Evolutionary conservation across 2,329 filamentous ascomycete species (phyloP).

Genomic region (Beauveria sp.): DNA sequence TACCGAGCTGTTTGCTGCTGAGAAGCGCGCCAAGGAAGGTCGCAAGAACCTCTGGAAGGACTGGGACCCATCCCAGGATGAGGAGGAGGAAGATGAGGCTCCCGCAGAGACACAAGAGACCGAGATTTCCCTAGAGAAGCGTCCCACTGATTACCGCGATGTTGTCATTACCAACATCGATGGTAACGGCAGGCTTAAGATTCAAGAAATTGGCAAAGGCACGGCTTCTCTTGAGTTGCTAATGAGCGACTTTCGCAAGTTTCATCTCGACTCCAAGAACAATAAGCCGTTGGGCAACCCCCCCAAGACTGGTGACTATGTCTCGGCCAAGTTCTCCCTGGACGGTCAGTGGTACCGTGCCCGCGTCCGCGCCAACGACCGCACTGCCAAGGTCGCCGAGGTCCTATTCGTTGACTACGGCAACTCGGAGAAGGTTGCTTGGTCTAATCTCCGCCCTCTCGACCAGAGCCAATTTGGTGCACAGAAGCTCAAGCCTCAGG

Average conservation of each 20-base stretch:
- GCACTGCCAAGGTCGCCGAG: slow-evolving; percentile 79
- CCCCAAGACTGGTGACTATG: slow-evolving; percentile 85
- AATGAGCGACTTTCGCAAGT: slow-evolving; percentile 85
- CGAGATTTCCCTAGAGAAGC: slow-evolving; percentile 54
- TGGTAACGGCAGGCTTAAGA: slow-evolving; percentile 70
- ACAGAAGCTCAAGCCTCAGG: slow-evolving; percentile 80
- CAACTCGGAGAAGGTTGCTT: slow-evolving; percentile 83
- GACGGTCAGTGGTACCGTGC: slow-evolving; percentile 95
- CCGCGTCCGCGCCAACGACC: slow-evolving; percentile 84
- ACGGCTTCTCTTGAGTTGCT: slow-evolving; percentile 78
- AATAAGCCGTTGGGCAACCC: slow-evolving; percentile 62
- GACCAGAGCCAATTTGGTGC: slow-evolving; percentile 69
- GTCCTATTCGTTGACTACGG: slow-evolving; percentile 95
- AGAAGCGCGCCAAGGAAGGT: slow-evolving; percentile 81
- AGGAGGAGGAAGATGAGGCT: slow-evolving; percentile 44
- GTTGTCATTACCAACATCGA: slow-evolving; percentile 90
- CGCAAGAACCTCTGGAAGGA: slow-evolving; percentile 87
- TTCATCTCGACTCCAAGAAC: slow-evolving; percentile 81
- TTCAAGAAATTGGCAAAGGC: slow-evolving; percentile 83
- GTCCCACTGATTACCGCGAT: slow-evolving; percentile 78
- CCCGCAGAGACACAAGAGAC: slow-evolving; percentile 41
- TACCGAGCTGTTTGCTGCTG: slow-evolving; percentile 76
- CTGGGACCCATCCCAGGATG: slow-evolving; percentile 86
- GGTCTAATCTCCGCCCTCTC: slow-evolving; percentile 76
- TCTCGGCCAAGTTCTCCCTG: slow-evolving; percentile 82